Evolutionary conservation across 768 basidiomycete genomes (phyloP).

Genomic region (Amyloporia xantha): DNA sequence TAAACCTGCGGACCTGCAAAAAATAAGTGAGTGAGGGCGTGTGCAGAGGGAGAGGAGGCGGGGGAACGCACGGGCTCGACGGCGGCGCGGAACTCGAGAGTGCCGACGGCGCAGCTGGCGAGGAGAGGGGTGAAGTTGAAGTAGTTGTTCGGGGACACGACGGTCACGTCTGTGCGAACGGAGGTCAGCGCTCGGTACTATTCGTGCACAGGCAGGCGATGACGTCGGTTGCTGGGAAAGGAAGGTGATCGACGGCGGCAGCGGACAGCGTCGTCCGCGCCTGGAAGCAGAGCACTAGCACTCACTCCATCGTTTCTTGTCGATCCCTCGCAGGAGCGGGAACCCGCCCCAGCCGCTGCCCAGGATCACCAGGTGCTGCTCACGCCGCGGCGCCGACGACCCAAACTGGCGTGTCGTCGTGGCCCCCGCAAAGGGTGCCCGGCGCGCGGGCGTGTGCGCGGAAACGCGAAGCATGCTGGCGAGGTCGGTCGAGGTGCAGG

Average conservation of each 20-base stretch:
- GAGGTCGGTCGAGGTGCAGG: too few species aligned
- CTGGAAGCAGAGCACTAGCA: constrained; percentile 1
- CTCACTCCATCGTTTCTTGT: constrained; percentile 69
- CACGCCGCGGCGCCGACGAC: constrained; percentile 15
- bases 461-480: neutral
- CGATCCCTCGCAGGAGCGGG: constrained; percentile 55
- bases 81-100: constrained; percentile 75
- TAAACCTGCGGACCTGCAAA: constrained; percentile 22
- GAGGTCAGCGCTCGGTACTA: neutral
- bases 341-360: constrained; percentile 81
- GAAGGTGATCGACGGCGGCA: too few species aligned
- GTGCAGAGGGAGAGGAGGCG: too few species aligned
- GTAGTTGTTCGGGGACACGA: constrained; percentile 60
- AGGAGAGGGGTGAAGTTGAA: constrained; percentile 67
- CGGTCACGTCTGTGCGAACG: constrained; percentile 45
- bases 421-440: neutral
- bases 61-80: constrained; percentile 65
- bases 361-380: constrained; percentile 53
- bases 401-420: constrained; percentile 14
- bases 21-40: too few species aligned
- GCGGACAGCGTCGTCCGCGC: neutral
- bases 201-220: too few species aligned
- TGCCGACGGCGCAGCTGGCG: constrained; percentile 72
- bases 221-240: too few species aligned
- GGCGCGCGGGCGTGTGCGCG: neutral